Percentiles rank a stretch among this genome's conserved stretches.
phyloP scores from a whole-genome alignment of 1,284 basidiomycete genomes.

The Austroboletus novae-zelandiae region DNA sequence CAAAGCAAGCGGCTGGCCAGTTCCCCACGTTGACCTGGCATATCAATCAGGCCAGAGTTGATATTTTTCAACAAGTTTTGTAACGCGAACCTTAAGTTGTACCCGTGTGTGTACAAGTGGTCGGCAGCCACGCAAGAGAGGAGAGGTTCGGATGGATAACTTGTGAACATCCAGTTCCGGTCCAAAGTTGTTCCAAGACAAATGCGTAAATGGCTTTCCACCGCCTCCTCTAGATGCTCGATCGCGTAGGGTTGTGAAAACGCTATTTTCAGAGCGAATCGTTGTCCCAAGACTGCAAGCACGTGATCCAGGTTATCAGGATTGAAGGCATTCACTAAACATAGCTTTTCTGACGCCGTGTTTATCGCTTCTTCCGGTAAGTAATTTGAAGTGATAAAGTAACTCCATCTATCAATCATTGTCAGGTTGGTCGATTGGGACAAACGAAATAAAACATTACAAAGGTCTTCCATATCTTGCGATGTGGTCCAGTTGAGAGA shows the following conservation, averaged over 20 bases:
- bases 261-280: conserved; percentile 5
- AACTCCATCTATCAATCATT: neutral
- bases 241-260: conserved; percentile 8
- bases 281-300: conserved; percentile 10
- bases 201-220: too few relatives aligned
- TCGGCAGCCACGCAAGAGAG: conserved; percentile 9
- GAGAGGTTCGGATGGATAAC: conserved; percentile 12
- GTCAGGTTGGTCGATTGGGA: neutral
- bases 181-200: too few relatives aligned
- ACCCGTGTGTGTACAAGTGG: neutral
- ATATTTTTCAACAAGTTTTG: neutral
- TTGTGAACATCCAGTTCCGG: conserved; percentile 4
- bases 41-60: conserved; percentile 11
- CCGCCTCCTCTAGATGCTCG: neutral
- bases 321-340: neutral
- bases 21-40: conserved; percentile 5
- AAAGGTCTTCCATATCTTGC: conserved; percentile 1
- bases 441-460: neutral
- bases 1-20: too few relatives aligned
- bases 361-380: neutral
- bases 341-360: neutral
- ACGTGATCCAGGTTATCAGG: neutral
- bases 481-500: neutral
- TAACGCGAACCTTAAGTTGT: neutral
- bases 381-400: neutral